Evolutionary conservation across 768 basidiomycete genomes (phyloP).

Genomic region (Russula emetica): DNA sequence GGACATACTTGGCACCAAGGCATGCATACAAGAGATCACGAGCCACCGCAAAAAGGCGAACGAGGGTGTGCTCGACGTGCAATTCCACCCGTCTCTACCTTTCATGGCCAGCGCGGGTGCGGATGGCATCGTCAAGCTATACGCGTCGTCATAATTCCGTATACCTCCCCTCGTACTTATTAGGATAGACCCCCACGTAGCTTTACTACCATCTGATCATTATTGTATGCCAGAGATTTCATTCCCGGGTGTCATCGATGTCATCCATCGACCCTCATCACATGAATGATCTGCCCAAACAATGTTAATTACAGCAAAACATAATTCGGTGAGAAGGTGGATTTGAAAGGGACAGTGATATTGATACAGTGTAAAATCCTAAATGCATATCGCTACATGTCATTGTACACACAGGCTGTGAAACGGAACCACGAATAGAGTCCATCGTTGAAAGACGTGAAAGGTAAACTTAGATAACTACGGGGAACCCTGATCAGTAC

Average conservation of each 20-base stretch:
- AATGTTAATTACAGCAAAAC: not conserved
- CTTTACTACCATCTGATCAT: slow-evolving; percentile 20
- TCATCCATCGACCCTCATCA: not conserved
- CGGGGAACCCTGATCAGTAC: not conserved
- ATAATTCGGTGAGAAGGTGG: not conserved
- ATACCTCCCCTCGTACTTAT: slow-evolving; percentile 12
- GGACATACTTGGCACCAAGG: slow-evolving; percentile 77
- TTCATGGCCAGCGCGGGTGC: slow-evolving; percentile 94
- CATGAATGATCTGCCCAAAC: not conserved
- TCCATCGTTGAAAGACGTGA: not conserved
- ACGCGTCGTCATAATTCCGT: slow-evolving; percentile 66
- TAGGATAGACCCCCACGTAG: slow-evolving; percentile 14
- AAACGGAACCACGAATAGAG: not conserved
- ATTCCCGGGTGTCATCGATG: slow-evolving; percentile 4
- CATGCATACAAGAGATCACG: slow-evolving; percentile 86
- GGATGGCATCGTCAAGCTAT: slow-evolving; percentile 90
- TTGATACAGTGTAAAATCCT: slow-evolving; percentile 21
- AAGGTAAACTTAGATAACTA: slow-evolving; percentile 18
- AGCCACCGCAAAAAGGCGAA: slow-evolving; percentile 84
- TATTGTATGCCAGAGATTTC: slow-evolving; percentile 17
- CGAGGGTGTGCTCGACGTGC: slow-evolving; percentile 87
- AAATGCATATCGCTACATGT: slow-evolving; percentile 38
- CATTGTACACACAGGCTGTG: slow-evolving; percentile 34
- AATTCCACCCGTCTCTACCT: slow-evolving; percentile 76
- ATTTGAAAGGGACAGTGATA: not conserved